phyloP scores from a whole-genome alignment of 176 grass and related monocot species.

The Ensete glaucum region DNA sequence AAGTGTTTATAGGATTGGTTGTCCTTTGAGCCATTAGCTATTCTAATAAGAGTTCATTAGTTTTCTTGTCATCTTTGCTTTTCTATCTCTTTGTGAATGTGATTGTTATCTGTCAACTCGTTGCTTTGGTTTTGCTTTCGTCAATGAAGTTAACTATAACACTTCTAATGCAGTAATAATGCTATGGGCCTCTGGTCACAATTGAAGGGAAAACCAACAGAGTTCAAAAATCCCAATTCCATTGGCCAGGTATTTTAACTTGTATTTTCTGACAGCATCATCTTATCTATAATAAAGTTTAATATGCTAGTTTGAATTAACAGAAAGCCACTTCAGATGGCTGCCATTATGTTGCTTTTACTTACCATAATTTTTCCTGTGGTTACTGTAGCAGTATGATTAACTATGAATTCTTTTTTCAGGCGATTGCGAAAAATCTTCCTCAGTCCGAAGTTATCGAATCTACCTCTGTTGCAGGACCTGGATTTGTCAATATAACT shows the following conservation, averaged over 20 bases:
- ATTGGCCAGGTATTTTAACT: conserved; percentile 57
- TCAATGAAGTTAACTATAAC: neutral
- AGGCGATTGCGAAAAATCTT: conserved; percentile 77
- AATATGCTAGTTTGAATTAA: neutral
- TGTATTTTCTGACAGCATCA: conserved; percentile 14
- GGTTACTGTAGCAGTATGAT: neutral
- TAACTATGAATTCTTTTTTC: conserved; percentile 15
- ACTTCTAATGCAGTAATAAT: conserved; percentile 59
- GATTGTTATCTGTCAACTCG: neutral
- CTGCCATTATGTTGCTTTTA: conserved; percentile 12
- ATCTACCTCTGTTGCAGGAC: conserved; percentile 85
- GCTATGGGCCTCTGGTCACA: conserved; percentile 92
- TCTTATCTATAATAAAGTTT: neutral
- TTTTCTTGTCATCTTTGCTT: conserved; percentile 9
- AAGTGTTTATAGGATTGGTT: neutral
- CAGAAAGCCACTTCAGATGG: conserved; percentile 7
- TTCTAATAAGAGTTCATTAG: neutral
- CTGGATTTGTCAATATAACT: conserved; percentile 93
- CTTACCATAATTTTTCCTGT: neutral
- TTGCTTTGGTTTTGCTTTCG: conserved; percentile 1
- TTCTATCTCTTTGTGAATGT: neutral
- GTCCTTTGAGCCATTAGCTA: neutral
- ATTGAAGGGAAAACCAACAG: conserved; percentile 71
- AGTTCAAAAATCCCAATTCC: conserved; percentile 82
- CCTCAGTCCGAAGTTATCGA: conserved; percentile 74